Evolutionary conservation across 129 eudicot genomes (phyloP).

Genomic region (Tagetes erecta): DNA sequence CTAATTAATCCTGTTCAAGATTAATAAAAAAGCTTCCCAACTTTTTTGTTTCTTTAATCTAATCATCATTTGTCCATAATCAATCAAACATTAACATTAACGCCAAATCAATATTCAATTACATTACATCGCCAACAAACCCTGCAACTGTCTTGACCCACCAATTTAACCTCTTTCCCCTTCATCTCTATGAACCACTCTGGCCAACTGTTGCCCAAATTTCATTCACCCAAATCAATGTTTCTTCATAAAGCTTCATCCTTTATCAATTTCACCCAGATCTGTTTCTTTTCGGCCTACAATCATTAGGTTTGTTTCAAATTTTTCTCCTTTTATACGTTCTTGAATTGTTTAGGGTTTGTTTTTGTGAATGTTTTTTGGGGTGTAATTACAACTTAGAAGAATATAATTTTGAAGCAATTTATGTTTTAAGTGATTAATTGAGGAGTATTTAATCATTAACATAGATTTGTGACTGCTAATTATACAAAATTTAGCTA

Average conservation of each 20-base stretch:
- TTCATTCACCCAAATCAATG: conserved; percentile 24
- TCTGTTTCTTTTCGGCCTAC: conserved; percentile 44
- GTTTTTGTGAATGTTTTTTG: background rate
- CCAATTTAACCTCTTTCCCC: conserved; percentile 34
- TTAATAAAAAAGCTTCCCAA: conserved; percentile 9
- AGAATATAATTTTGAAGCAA: conserved; percentile 12
- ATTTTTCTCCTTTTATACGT: conserved; percentile 21
- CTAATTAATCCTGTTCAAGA: conserved; percentile 16
- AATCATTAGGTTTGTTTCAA: conserved; percentile 42
- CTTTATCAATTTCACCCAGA: conserved; percentile 48
- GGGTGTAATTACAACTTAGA: conserved; percentile 23
- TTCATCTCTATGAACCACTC: conserved; percentile 39
- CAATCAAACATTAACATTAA: background rate
- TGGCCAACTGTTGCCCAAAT: conserved; percentile 40
- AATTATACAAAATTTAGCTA: conserved; percentile 8
- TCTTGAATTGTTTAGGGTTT: conserved; percentile 14
- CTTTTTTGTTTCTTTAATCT: conserved; percentile 30
- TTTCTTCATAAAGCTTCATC: conserved; percentile 31
- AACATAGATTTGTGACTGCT: conserved; percentile 2
- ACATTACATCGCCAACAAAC: conserved; percentile 38
- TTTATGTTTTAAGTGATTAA: background rate
- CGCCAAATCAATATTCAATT: conserved; percentile 39
- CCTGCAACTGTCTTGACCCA: conserved; percentile 43
- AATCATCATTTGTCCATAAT: conserved; percentile 15
- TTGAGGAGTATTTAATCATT: background rate